Evolutionary conservation across 2,329 filamentous ascomycete species (phyloP).

Genomic region (Ascochyta rabiei): DNA sequence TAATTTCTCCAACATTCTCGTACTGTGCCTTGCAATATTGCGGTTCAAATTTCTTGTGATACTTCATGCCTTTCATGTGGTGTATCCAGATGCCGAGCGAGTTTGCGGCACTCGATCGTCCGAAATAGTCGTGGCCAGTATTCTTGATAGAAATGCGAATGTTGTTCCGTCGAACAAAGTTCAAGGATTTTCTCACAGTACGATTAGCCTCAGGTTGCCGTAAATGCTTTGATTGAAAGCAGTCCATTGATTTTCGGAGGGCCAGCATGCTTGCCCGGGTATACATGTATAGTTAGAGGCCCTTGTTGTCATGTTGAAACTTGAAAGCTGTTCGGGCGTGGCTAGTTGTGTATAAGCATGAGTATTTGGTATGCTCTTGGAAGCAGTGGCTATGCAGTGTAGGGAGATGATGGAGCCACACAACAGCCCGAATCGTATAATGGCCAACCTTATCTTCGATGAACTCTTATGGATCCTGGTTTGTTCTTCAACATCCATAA

Average conservation of each 20-base stretch:
- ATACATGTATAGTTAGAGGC: slow-evolving; percentile 40
- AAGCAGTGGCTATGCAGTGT: slow-evolving; percentile 10
- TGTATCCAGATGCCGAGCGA: slow-evolving; percentile 46
- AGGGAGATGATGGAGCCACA: slow-evolving; percentile 8
- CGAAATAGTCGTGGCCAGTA: slow-evolving; percentile 48
- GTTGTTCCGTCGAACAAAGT: slow-evolving; percentile 38
- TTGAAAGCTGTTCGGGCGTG: neutral
- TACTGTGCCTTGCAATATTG: slow-evolving; percentile 34
- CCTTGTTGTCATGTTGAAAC: neutral
- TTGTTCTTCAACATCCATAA: slow-evolving; percentile 2
- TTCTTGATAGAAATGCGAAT: slow-evolving; percentile 47
- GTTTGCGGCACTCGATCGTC: slow-evolving; percentile 40
- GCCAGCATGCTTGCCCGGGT: slow-evolving; percentile 48
- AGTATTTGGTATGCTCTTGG: slow-evolving; percentile 1
- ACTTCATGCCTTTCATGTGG: slow-evolving; percentile 40
- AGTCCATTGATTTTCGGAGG: slow-evolving; percentile 36
- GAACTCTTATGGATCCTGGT: neutral
- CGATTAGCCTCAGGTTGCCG: slow-evolving; percentile 36
- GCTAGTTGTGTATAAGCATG: neutral
- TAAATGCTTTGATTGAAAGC: slow-evolving; percentile 41
- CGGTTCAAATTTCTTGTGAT: slow-evolving; percentile 35
- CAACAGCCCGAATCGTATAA: neutral
- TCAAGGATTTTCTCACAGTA: slow-evolving; percentile 38
- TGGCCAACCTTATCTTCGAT: neutral
- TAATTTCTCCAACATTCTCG: slow-evolving; percentile 42